Evolutionary conservation across 2,329 filamentous ascomycete genomes (phyloP).

Genomic region (Calonectria ilicicola): DNA sequence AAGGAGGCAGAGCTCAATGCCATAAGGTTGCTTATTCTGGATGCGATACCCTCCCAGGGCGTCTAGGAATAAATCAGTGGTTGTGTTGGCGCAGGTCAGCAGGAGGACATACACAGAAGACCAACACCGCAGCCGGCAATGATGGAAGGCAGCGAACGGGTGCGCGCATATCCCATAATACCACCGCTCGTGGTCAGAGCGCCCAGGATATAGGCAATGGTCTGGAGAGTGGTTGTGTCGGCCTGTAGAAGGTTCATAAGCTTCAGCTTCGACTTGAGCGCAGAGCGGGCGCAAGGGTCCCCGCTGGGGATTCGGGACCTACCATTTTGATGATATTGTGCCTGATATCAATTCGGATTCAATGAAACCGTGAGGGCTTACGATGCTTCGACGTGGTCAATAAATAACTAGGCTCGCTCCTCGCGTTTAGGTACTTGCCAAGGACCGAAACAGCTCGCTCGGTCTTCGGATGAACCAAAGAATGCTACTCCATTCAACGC

Average conservation of each 20-base stretch:
- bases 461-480: slow-evolving; percentile 20
- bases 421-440: slow-evolving; percentile 15
- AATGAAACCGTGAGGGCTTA: background rate
- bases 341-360: background rate
- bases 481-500: background rate
- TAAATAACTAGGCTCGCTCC: slow-evolving; percentile 13
- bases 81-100: background rate
- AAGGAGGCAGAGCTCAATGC: slow-evolving; percentile 88
- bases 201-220: slow-evolving; percentile 82
- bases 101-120: slow-evolving; percentile 61
- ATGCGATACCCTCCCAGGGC: slow-evolving; percentile 85
- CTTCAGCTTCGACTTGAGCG: background rate
- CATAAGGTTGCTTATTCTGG: slow-evolving; percentile 80
- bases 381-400: slow-evolving; percentile 5
- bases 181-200: slow-evolving; percentile 88
- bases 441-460: slow-evolving; percentile 19
- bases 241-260: slow-evolving; percentile 19
- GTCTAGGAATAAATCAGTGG: slow-evolving; percentile 58
- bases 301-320: background rate
- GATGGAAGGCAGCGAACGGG: slow-evolving; percentile 87
- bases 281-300: background rate
- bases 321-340: slow-evolving; percentile 21
- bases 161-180: slow-evolving; percentile 86
- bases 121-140: slow-evolving; percentile 88
- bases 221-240: slow-evolving; percentile 47